Conservation (phyloP, 1,139 yeast species). For the Candida dubliniensis region DNA sequence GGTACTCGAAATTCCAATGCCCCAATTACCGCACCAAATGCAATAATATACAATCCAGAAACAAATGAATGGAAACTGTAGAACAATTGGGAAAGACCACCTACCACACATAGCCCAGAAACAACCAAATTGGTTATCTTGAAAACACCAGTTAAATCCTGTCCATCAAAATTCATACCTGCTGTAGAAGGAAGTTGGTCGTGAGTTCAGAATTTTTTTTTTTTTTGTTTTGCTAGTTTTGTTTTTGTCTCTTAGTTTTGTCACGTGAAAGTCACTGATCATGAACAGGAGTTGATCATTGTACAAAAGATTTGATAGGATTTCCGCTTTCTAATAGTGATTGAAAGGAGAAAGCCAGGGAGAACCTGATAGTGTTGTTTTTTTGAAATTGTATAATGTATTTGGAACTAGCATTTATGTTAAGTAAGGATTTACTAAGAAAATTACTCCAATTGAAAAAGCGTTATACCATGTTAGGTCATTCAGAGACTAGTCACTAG, state of each 20-base stretch:
- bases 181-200: not conserved
- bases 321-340: too few relatives aligned
- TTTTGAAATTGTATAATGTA: too few relatives aligned
- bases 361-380: too few relatives aligned
- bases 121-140: conserved; percentile 63
- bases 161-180: conserved; percentile 19
- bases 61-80: conserved; percentile 58
- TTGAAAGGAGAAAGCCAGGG: too few relatives aligned
- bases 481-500: too few relatives aligned
- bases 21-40: conserved; percentile 57
- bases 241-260: not conserved
- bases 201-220: not conserved
- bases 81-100: conserved; percentile 61
- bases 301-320: too few relatives aligned
- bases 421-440: too few relatives aligned
- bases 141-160: conserved; percentile 53
- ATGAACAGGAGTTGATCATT: too few relatives aligned
- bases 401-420: too few relatives aligned
- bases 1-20: conserved; percentile 62
- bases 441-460: too few relatives aligned
- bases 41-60: conserved; percentile 55
- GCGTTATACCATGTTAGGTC: too few relatives aligned
- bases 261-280: not conserved
- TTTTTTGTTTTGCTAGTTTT: not conserved
- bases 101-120: conserved; percentile 58